A percentile compares a stretch with the other conserved stretches of the same genome.
Evolutionary conservation across 257 asterid species (phyloP).

Genomic region (Asclepias syriaca): DNA sequence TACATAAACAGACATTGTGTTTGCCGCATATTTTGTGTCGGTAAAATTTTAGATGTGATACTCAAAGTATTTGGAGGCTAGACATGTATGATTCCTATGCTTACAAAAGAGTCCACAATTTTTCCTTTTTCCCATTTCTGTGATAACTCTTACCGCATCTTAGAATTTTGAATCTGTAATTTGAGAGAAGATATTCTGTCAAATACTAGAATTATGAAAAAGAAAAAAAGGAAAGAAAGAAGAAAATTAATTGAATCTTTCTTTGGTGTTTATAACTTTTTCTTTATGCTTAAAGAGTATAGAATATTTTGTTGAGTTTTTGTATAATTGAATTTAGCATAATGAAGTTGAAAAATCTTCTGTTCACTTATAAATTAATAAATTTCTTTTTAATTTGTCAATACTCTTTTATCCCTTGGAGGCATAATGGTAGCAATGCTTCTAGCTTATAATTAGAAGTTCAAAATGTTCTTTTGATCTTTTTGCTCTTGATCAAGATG

Average conservation of each 20-base stretch:
- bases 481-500: neutral
- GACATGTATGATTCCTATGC: neutral
- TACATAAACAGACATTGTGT: neutral
- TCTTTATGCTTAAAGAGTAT: neutral
- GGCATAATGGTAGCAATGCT: slow-evolving; percentile 3
- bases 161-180: neutral
- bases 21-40: neutral
- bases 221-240: no score
- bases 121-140: neutral
- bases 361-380: slow-evolving; percentile 1
- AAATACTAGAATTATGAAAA: neutral
- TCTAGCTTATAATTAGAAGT: neutral
- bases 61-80: neutral
- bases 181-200: neutral
- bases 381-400: neutral
- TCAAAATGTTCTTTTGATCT: neutral
- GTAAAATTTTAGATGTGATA: neutral
- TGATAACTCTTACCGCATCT: neutral
- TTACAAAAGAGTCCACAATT: neutral
- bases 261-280: neutral
- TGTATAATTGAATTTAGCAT: neutral
- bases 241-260: neutral
- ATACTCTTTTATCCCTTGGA: neutral
- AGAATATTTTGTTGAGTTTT: no score
- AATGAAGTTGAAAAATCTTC: neutral